phyloP scores from a whole-genome alignment of 352 stramenopile genomes.

The Phytophthora ramorum region DNA sequence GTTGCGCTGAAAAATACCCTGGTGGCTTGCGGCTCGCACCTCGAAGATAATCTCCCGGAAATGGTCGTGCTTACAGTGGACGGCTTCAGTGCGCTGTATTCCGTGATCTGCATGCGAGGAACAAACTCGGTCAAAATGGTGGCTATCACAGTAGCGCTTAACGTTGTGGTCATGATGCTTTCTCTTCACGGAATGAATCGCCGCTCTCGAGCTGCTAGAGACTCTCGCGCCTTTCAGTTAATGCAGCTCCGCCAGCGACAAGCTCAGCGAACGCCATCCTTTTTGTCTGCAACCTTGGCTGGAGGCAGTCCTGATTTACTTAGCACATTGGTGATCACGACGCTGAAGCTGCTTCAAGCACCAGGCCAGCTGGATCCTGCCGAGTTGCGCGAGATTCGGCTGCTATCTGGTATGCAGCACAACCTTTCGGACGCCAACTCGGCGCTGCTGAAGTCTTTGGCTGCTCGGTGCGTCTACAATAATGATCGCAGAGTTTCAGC shows the following conservation, averaged over 20 bases:
- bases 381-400: constrained; percentile 18
- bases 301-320: constrained; percentile 6
- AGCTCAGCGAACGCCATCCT: constrained; percentile 9
- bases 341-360: constrained; percentile 15
- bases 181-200: constrained; percentile 17
- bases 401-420: constrained; percentile 22
- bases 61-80: constrained; percentile 37
- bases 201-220: constrained; percentile 8
- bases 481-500: background rate
- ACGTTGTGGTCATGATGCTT: constrained; percentile 8
- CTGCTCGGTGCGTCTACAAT: constrained; percentile 21
- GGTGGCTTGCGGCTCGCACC: constrained; percentile 29
- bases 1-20: constrained; percentile 38
- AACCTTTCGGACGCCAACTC: constrained; percentile 11
- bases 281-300: constrained; percentile 4
- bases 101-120: constrained; percentile 27
- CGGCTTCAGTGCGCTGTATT: constrained; percentile 40
- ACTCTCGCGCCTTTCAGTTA: background rate
- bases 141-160: constrained; percentile 10
- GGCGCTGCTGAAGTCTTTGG: constrained; percentile 11
- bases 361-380: constrained; percentile 19
- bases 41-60: constrained; percentile 31
- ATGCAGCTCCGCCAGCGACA: constrained; percentile 9
- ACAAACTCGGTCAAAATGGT: constrained; percentile 29
- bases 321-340: constrained; percentile 8